These are phyloP conservation scores for Austroboletus rostrupii DNA, from an alignment of 1,284 basidiomycete species.

Conservation along the genomic window DNA sequence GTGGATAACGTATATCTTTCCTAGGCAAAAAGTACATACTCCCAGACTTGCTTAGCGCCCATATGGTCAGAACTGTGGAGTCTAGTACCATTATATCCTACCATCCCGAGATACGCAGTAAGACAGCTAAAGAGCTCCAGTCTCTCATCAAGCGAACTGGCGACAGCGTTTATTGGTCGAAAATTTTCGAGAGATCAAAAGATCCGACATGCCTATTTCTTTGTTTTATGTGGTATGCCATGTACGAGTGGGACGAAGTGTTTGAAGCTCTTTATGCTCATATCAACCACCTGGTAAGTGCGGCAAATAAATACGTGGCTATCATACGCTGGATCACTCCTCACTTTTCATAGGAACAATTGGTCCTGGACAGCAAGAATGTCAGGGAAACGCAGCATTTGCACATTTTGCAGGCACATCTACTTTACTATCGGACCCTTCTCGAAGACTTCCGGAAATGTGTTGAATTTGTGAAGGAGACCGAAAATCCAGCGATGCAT, in stretches of 20 bases:
- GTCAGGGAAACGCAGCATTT: constrained; percentile 44
- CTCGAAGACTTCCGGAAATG: constrained; percentile 49
- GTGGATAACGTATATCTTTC: constrained; percentile 1
- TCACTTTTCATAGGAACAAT: constrained; percentile 36
- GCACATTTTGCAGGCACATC: constrained; percentile 50
- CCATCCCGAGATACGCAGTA: constrained; percentile 34
- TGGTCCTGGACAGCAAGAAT: constrained; percentile 36
- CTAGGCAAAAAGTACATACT: constrained; percentile 33
- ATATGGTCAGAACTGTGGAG: constrained; percentile 40
- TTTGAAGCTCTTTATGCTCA: constrained; percentile 44
- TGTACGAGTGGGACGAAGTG: constrained; percentile 57
- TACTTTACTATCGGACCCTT: constrained; percentile 49
- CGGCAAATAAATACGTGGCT: background rate
- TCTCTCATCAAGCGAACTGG: constrained; percentile 41
- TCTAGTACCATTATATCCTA: constrained; percentile 48
- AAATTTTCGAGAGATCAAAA: constrained; percentile 39
- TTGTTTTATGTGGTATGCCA: constrained; percentile 49
- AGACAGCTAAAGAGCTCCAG: constrained; percentile 38
- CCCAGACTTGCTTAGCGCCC: constrained; percentile 46
- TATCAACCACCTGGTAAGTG: constrained; percentile 40
- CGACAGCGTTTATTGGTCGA: constrained; percentile 52
- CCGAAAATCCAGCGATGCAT: constrained; percentile 41
- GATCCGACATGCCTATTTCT: constrained; percentile 53
- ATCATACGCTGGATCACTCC: background rate
- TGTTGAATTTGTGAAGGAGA: constrained; percentile 42